phyloP scores from a whole-genome alignment of 139 green algal species.

The Picochlorum sp. region DNA sequence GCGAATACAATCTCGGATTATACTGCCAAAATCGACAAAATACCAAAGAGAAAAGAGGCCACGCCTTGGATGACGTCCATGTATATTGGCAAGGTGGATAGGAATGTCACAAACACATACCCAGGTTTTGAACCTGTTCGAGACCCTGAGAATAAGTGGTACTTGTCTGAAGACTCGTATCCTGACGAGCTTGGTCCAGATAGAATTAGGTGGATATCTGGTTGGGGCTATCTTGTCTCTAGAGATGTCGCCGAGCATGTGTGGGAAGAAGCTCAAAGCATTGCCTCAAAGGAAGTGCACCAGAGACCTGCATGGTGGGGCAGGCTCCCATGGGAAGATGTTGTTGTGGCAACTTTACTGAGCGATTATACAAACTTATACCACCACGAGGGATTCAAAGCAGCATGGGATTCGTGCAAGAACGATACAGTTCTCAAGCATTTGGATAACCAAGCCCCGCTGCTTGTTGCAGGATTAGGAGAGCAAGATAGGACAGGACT shows the following conservation, averaged over 20 bases:
- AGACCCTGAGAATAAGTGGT: slow-evolving; percentile 19
- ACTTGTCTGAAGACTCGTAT: slow-evolving; percentile 13
- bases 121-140: slow-evolving; percentile 20
- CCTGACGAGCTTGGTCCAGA: slow-evolving; percentile 4
- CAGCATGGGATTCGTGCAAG: slow-evolving; percentile 27
- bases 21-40: not conserved
- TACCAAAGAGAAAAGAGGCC: not conserved
- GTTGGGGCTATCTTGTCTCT: slow-evolving; percentile 56
- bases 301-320: slow-evolving; percentile 31
- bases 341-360: slow-evolving; percentile 32
- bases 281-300: not conserved
- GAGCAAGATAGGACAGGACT: slow-evolving; percentile 22
- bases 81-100: slow-evolving; percentile 25
- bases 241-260: slow-evolving; percentile 32
- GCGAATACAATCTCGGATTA: not conserved
- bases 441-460: slow-evolving; percentile 28
- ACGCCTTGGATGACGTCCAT: slow-evolving; percentile 7
- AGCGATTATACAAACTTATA: not conserved
- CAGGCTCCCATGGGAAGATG: slow-evolving; percentile 54
- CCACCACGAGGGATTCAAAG: slow-evolving; percentile 31
- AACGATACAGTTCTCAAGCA: slow-evolving; percentile 24
- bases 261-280: slow-evolving; percentile 9
- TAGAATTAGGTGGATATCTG: slow-evolving; percentile 22
- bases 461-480: slow-evolving; percentile 18
- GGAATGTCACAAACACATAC: slow-evolving; percentile 7